Evolutionary conservation across 805 yeast genomes (phyloP).

Genomic region (Candida maris): DNA sequence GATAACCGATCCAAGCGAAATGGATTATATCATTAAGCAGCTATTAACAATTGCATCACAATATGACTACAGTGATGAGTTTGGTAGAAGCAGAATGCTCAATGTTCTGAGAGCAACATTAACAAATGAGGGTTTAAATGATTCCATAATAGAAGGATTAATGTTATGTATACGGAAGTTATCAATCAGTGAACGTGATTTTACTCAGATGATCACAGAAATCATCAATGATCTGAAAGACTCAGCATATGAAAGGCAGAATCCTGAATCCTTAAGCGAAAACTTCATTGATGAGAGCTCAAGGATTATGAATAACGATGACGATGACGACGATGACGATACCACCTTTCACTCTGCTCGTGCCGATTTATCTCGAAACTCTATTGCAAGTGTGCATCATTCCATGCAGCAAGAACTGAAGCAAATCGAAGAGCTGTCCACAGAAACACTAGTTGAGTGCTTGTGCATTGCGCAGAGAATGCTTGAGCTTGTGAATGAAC

Average conservation of each 20-base stretch:
- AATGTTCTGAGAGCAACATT: conserved; percentile 55
- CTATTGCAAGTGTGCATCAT: conserved; percentile 28
- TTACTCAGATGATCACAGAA: conserved; percentile 80
- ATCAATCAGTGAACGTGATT: conserved; percentile 79
- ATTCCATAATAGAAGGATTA: conserved; percentile 49
- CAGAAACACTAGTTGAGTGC: conserved; percentile 55
- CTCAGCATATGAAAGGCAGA: conserved; percentile 39
- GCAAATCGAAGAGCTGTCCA: conserved; percentile 40
- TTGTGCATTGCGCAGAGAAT: conserved; percentile 64
- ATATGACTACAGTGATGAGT: conserved; percentile 86
- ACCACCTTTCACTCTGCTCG: conserved; percentile 27
- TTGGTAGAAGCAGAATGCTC: conserved; percentile 78
- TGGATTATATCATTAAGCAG: conserved; percentile 75
- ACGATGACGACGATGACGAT: conserved; percentile 21
- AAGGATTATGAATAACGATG: conserved; percentile 20
- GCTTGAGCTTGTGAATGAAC: conserved; percentile 62
- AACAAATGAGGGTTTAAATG: conserved; percentile 54
- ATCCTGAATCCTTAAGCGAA: conserved; percentile 18
- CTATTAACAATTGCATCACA: conserved; percentile 60
- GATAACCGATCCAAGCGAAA: conserved; percentile 48
- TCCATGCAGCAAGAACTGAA: conserved; percentile 31
- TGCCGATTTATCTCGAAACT: conserved; percentile 31
- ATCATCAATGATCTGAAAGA: conserved; percentile 82
- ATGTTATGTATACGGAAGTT: conserved; percentile 64
- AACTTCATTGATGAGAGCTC: conserved; percentile 26